Evolutionary conservation across 768 basidiomycete genomes (phyloP).

Genomic region (Tylopilus felleus): DNA sequence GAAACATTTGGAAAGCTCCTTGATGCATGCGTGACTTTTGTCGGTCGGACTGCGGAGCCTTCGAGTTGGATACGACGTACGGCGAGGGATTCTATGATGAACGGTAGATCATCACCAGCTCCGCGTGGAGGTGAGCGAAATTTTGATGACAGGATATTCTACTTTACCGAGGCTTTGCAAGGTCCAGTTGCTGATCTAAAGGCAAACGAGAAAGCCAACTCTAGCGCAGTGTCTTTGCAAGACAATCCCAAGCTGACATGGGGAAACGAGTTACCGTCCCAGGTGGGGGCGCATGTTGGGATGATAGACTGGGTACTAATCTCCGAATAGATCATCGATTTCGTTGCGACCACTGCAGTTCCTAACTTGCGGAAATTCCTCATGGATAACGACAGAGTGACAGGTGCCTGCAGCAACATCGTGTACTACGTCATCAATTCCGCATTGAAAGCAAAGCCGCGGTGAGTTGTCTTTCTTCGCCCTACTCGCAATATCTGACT

Average conservation of each 20-base stretch:
- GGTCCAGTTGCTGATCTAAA: conserved; percentile 36
- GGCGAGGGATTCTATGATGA: conserved; percentile 60
- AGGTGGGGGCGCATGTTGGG: conserved; percentile 25
- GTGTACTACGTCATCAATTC: conserved; percentile 82
- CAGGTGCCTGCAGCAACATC: conserved; percentile 76
- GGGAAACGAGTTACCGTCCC: conserved; percentile 28
- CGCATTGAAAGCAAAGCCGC: conserved; percentile 71
- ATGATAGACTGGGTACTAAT: conserved; percentile 6
- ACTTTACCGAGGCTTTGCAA: conserved; percentile 1
- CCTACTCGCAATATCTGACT: conserved; percentile 4
- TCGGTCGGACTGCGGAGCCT: conserved; percentile 70
- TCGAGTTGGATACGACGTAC: conserved; percentile 76
- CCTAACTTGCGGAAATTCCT: conserved; percentile 78
- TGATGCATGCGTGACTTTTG: conserved; percentile 71
- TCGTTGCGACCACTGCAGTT: conserved; percentile 63
- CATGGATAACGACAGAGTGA: conserved; percentile 79
- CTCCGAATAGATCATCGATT: conserved; percentile 59
- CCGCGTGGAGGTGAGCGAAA: conserved; percentile 47
- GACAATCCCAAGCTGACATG: conserved; percentile 29
- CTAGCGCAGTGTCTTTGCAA: conserved; percentile 40
- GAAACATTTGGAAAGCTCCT: conserved; percentile 85
- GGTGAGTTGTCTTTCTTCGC: conserved; percentile 40
- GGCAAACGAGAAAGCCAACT: conserved; percentile 60
- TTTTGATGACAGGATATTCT: neutral
- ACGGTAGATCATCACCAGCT: conserved; percentile 70